Base-by-base conservation (phyloP, 2,329 filamentous ascomycete species). In the Penicillium sp. region DNA sequence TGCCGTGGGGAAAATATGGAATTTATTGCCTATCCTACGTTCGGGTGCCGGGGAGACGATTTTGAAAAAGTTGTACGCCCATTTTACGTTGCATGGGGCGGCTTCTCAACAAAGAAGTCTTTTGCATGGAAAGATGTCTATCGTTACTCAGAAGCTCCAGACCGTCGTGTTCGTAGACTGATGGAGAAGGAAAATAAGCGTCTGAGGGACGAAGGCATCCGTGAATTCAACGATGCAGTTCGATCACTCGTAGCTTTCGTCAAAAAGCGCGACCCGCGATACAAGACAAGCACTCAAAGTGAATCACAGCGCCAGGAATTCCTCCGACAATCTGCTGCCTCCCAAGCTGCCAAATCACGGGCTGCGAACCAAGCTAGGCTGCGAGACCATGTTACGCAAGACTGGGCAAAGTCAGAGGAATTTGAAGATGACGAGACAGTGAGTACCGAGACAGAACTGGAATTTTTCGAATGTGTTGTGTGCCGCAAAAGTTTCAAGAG, bases 131-230 rank as follows among this genome's bases (percentile, higher is more conserved):
- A 84, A 65, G 90, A 97, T 65, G 78, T 81, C 53, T 93, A 94
- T 69, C 79, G 85, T 43, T 77, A 89, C 19, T 84, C 85, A 0
- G 89, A 96, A 60, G 91, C 89, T 1, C 88, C 89, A 1, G 91
- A 98, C 69, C 82, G 93, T 44, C 81, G 85, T 33, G 77, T 88
- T 13, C 82, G 91, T 45, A 80, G 93, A 29, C 62, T 88, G 34
- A 95, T 97, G 83, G 93, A 97, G 65, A 96, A 95, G 69, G 91
- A 96, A 65, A 98, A 98, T 68, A 87, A 83, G 59, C 86, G 85
- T 56, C 70, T 85, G 22, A 80, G 93, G 45, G 90, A 96, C 17
- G 86, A 91, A 46, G 88, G 83, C 3, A 80, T 86, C 10, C 81
- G 85, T 48, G 87, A 95, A 57, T 97, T 95, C 72, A 97, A 96